Evolutionary conservation across 805 yeast species (phyloP), one percentile per base, ranked within the genome.

Genomic region (Blastobotrys attinorum): DNA sequence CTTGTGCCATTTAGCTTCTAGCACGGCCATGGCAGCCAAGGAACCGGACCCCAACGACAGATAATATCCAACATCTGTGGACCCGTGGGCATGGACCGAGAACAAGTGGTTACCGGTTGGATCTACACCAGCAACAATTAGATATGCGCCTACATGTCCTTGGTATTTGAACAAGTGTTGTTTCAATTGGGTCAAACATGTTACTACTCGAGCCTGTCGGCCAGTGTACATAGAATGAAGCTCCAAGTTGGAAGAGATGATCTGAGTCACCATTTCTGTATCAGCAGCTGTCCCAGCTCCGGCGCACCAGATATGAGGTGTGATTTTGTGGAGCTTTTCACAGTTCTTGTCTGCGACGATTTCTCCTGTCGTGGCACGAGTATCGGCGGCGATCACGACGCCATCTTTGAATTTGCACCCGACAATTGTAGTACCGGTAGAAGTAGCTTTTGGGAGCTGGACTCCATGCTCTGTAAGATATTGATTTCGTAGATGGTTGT

Each of bases 201-300:
- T 83, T 33, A 88, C 89, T 36, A 92, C 97, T 55, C 98, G 73
- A 36, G 98, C 97, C 55, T 80, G 78, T 54, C 97, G 79, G 47
- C 79, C 79, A 27, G 90, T 80, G 56, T 83, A 79, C 66, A 88
- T 70, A 6, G 94, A 72, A 64, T 90, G 98, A 49, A 92, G 71
- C 66, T 92, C 98, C 51, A 92, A 70, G 62, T 90, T 89, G 31
- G 96, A 85, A 31, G 87, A 78, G 54, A 88, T 88, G 59, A 92
- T 72, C 64, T 88, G 96, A 3, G 98, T 92, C 32, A 92, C 97
- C 79, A 88, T 87, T 64, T 92, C 97, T 10, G 97, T 92, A 63
- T 92, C 98, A 5, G 98, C 97, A 23, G 98, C 98, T n/a, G 98
- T 92, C 64, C 98, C 98, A 2, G 98, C 98, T 58, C 98, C 98